Base-by-base conservation (phyloP, 2,329 filamentous ascomycete genomes). In the Diaporthe vaccinii region DNA sequence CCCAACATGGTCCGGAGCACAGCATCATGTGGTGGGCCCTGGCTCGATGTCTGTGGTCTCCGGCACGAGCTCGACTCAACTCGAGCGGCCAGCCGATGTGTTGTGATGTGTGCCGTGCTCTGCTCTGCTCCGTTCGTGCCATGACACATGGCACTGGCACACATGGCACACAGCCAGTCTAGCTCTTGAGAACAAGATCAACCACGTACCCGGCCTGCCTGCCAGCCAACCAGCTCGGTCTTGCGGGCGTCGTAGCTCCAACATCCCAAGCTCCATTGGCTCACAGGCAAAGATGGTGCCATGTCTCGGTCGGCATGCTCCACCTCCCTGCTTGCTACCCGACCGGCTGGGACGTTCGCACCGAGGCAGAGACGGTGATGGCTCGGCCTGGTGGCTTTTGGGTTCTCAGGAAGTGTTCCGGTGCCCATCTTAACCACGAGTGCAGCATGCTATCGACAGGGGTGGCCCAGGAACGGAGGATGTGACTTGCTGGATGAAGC, bases 401-500 rank as follows among this genome's bases (percentile, higher is more conserved):
- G 72, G 39, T 68, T 25, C 46, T 36, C 39, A 68, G 58, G 49
- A 55, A 62, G 49, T 57, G 39, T 57, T 55, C 36, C 61, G 72
- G 49, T 67, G 51, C 53, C 51, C 41, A 69, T 68, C 36, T 53
- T 17, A 31, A 20, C 62, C 72, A 69, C 51, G 59, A 59, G 61
- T 58, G 41, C 79, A 57, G 25, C 53, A 49, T 73, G 74, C 34
- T 72, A 76, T 76, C 59, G 44, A 74, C 75, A 76, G 65, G 75
- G 75, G 67, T 71, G 44, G 28, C 57, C 58, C 71, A 57, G 62
- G 46, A n/a, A 79, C 81, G 81, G 78, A 77, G 77, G 75, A 78
- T 83, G 80, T 84, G 81, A 84, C 81, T 85, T 81, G 85, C 80
- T 82, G 80, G 82, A 81, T 81, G 82, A 85, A 84, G 84, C 82